These are phyloP conservation scores for Pichia inconspicua DNA, from an alignment of 1,139 yeast species.

Conservation along the genomic window DNA sequence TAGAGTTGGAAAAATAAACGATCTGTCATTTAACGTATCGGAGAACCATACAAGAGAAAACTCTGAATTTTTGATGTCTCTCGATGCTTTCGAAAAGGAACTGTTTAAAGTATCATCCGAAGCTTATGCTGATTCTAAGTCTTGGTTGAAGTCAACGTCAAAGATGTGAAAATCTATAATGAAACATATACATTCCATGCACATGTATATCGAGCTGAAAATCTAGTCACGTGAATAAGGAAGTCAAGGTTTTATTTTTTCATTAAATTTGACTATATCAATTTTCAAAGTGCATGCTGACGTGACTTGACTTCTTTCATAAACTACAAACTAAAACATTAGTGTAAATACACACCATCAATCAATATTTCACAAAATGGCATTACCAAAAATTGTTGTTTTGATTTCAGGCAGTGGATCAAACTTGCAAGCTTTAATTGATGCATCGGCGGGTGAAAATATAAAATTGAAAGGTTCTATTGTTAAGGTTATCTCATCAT, in stretches of 20 bases:
- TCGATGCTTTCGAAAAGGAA: conserved; percentile 13
- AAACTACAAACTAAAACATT: too few relatives aligned
- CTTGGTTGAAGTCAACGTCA: conserved; percentile 6
- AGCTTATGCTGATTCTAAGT: conserved; percentile 6
- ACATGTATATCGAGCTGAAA: too few relatives aligned
- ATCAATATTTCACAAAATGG: not conserved
- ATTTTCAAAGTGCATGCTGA: too few relatives aligned
- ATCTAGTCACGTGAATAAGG: not conserved
- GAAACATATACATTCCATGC: too few relatives aligned
- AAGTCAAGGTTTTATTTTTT: not conserved
- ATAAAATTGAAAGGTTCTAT: conserved; percentile 48
- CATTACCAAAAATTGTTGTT: conserved; percentile 38
- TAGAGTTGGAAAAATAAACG: conserved; percentile 13
- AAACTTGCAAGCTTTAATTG: conserved; percentile 86
- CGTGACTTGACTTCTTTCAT: not conserved
- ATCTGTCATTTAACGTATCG: conserved; percentile 11
- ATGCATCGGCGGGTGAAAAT: conserved; percentile 40
- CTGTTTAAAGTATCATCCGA: conserved; percentile 10
- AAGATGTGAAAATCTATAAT: not conserved
- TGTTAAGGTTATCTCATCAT: conserved; percentile 75
- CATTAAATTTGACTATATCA: too few relatives aligned
- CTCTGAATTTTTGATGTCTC: conserved; percentile 11
- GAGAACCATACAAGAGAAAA: conserved; percentile 13
- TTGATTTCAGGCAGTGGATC: conserved; percentile 93
- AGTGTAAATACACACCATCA: too few relatives aligned